phyloP scores from a whole-genome alignment of 148 eudicot genomes.

The Drosera capensis region DNA sequence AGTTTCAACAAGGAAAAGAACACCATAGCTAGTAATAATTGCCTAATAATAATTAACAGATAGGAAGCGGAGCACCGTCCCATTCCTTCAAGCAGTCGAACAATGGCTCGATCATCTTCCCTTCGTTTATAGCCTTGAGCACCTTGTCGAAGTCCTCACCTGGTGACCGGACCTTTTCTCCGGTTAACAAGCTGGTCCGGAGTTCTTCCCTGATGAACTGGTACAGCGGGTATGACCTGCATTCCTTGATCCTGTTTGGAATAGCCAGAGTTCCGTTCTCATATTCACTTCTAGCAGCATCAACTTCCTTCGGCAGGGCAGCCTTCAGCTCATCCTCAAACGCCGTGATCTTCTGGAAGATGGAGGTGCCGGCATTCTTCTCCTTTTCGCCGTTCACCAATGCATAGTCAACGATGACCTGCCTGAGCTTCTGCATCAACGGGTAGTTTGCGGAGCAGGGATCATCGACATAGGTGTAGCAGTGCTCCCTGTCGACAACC shows the following conservation, averaged over 20 bases:
- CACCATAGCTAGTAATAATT: too few species aligned
- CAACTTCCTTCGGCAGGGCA: not conserved
- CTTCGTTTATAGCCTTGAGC: not conserved
- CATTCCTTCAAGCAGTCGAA: slow-evolving; percentile 1
- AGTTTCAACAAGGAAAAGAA: too few species aligned
- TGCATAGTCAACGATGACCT: not conserved
- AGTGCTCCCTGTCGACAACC: not conserved
- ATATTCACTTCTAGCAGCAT: not conserved
- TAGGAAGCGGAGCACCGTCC: not conserved
- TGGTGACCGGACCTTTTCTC: not conserved
- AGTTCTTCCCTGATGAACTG: not conserved
- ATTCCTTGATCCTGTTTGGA: not conserved
- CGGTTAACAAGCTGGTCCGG: not conserved
- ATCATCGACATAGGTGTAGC: not conserved
- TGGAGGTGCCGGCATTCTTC: slow-evolving; percentile 1
- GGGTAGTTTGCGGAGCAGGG: not conserved
- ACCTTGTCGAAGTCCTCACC: not conserved
- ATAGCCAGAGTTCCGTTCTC: not conserved
- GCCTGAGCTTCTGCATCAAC: slow-evolving; percentile 1
- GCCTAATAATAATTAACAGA: not conserved
- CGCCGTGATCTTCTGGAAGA: not conserved
- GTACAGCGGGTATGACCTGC: not conserved
- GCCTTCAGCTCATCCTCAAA: not conserved
- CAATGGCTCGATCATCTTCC: not conserved
- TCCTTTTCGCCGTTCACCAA: not conserved